phyloP scores from a whole-genome alignment of 306 rosid genomes.

The Acacia melanoxylon region DNA sequence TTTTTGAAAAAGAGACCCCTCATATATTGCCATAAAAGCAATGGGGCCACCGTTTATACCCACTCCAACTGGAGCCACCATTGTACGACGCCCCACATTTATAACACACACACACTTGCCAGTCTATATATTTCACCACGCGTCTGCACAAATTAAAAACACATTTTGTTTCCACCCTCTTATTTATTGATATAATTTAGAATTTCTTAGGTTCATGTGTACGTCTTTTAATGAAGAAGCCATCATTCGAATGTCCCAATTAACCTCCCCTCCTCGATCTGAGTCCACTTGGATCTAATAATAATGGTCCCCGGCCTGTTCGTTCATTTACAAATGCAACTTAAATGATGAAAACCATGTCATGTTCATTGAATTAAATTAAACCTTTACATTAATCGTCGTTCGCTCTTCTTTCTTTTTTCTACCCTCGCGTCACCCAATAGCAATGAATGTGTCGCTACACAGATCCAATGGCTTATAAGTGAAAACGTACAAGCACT shows the following conservation, averaged over 20 bases:
- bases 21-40: conserved; percentile 34
- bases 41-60: conserved; percentile 37
- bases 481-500: background rate
- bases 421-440: background rate
- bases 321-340: background rate
- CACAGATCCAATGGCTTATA: background rate
- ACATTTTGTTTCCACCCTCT: background rate
- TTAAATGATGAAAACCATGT: background rate
- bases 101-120: background rate
- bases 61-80: conserved; percentile 19
- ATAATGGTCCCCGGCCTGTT: background rate
- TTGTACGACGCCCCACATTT: background rate
- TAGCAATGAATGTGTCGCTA: background rate
- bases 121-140: background rate
- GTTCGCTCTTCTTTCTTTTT: background rate
- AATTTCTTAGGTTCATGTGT: background rate
- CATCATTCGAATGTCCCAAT: background rate
- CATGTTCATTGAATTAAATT: conserved; percentile 3
- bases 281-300: background rate
- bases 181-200: background rate
- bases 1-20: conserved; percentile 16
- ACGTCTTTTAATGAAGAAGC: background rate
- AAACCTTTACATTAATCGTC: background rate
- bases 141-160: conserved; percentile 28
- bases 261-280: background rate